Conservation (phyloP, 108 stramenopile genomes). For the Pelagomonas calceolata region DNA sequence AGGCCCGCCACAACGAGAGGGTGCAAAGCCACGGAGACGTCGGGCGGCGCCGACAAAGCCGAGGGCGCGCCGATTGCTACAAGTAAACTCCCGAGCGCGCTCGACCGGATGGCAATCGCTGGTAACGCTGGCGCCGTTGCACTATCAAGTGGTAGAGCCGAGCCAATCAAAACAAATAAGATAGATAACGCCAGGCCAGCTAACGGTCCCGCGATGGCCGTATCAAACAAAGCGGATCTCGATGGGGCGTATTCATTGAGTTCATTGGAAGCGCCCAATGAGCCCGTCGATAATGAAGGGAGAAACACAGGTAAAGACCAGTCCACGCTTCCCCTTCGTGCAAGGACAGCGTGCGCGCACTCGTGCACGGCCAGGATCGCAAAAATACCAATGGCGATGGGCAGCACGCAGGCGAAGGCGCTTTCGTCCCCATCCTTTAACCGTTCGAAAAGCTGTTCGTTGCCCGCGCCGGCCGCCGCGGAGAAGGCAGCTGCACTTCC, state of each 20-base stretch:
- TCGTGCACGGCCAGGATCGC: not conserved
- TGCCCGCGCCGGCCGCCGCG: not conserved
- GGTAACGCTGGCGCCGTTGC: not conserved
- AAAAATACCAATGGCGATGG: not conserved
- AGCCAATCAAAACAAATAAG: not conserved
- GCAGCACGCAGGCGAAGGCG: not conserved
- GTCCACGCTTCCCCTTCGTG: not conserved
- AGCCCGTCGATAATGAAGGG: not conserved
- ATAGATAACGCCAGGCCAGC: not conserved
- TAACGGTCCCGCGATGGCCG: constrained; percentile 9
- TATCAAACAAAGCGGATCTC: not conserved
- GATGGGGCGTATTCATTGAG: not conserved
- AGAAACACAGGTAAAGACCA: not conserved
- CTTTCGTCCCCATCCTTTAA: not conserved
- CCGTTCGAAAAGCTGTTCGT: not conserved
- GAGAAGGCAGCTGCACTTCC: not conserved
- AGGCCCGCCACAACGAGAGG: constrained; percentile 66
- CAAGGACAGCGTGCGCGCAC: not conserved
- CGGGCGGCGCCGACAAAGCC: not conserved
- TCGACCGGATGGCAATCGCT: not conserved
- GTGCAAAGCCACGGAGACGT: constrained; percentile 60
- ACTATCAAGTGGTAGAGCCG: too few relatives aligned
- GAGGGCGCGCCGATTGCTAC: not conserved
- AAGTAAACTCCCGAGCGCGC: not conserved
- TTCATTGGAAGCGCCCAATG: not conserved